phyloP scores from a whole-genome alignment of 805 yeast species.

The Candida xyloterini region DNA sequence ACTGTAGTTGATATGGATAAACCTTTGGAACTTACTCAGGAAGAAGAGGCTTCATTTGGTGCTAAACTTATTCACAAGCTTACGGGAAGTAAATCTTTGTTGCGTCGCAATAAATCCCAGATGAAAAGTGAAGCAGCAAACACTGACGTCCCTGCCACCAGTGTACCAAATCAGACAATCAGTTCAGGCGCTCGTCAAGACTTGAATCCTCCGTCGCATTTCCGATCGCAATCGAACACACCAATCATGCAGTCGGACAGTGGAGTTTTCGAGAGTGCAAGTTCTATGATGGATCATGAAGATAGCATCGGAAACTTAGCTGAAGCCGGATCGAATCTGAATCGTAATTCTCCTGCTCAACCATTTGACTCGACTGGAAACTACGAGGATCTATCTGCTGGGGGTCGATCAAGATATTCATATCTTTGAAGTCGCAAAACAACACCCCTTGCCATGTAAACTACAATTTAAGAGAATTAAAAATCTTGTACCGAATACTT shows the following conservation, averaged over 20 bases:
- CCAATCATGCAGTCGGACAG: slow-evolving; percentile 15
- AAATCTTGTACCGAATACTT: neutral
- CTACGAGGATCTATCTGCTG: neutral
- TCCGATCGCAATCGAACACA: slow-evolving; percentile 20
- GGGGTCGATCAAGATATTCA: slow-evolving; percentile 6
- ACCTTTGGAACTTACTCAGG: slow-evolving; percentile 33
- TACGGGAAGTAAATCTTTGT: slow-evolving; percentile 41
- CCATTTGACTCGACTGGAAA: slow-evolving; percentile 12
- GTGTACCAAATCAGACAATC: neutral
- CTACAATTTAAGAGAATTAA: neutral
- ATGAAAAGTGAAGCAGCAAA: slow-evolving; percentile 3
- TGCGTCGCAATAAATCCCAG: slow-evolving; percentile 23
- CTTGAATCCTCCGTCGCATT: slow-evolving; percentile 8
- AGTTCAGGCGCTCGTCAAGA: slow-evolving; percentile 2
- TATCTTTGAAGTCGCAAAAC: slow-evolving; percentile 5
- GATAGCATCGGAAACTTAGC: slow-evolving; percentile 11
- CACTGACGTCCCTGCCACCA: slow-evolving; percentile 1
- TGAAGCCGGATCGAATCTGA: slow-evolving; percentile 14
- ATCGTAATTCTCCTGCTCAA: slow-evolving; percentile 11
- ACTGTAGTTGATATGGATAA: slow-evolving; percentile 23
- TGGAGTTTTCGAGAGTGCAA: slow-evolving; percentile 7
- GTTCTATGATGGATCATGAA: slow-evolving; percentile 8
- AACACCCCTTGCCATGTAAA: slow-evolving; percentile 1
- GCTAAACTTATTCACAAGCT: slow-evolving; percentile 42
- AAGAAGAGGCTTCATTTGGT: slow-evolving; percentile 36